Evolutionary conservation across 108 stramenopile species (phyloP).

Genomic region (Schizochytrium sp.): DNA sequence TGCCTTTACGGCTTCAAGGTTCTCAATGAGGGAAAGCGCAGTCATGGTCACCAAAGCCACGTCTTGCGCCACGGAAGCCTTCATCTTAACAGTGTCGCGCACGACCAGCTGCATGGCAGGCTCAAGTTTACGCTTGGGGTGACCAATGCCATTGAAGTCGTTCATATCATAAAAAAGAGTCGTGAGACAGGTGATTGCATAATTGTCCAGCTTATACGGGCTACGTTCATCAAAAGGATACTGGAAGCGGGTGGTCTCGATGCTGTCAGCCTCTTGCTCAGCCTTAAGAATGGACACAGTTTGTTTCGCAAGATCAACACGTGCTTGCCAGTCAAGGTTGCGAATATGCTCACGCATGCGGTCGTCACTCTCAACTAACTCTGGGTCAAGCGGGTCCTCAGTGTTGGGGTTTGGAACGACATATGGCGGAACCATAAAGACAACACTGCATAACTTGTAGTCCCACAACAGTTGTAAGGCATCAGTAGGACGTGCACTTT

Average conservation of each 20-base stretch:
- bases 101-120: slow-evolving; percentile 1
- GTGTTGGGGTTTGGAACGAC: background rate
- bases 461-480: slow-evolving; percentile 25
- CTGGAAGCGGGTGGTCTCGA: too few species aligned
- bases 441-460: background rate
- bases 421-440: slow-evolving; percentile 22
- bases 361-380: background rate
- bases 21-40: background rate
- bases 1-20: background rate
- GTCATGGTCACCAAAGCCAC: background rate
- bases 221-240: background rate
- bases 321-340: slow-evolving; percentile 26
- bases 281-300: background rate
- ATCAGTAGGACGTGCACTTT: slow-evolving; percentile 71
- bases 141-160: background rate
- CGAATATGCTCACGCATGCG: background rate
- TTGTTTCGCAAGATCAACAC: slow-evolving; percentile 12
- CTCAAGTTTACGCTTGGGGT: slow-evolving; percentile 24
- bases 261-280: too few species aligned
- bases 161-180: background rate
- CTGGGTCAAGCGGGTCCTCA: background rate
- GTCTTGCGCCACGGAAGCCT: background rate
- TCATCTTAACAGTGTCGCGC: slow-evolving; percentile 17
- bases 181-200: background rate
- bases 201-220: background rate